Evolutionary conservation across 305 asterid genomes (phyloP).

Genomic region (Petunia hybrid): DNA sequence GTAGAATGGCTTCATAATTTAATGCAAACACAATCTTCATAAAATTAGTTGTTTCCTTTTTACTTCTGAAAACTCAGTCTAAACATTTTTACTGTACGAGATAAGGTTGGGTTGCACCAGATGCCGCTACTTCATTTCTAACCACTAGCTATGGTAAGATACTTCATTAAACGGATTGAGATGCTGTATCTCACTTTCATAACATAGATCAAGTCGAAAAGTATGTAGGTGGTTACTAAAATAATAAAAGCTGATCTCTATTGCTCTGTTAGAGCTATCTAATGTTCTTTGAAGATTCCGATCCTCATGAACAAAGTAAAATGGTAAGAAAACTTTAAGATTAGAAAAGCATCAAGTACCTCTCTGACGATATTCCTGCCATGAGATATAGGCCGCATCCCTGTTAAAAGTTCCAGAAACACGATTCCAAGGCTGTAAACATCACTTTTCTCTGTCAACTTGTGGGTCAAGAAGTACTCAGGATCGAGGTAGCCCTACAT

Average conservation of each 20-base stretch:
- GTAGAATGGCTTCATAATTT: too few relatives aligned
- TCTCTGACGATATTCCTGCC: conserved; percentile 89
- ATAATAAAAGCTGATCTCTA: background rate
- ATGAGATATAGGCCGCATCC: conserved; percentile 75
- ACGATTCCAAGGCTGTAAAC: conserved; percentile 96
- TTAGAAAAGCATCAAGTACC: conserved; percentile 43
- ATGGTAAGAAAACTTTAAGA: background rate
- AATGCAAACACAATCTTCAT: too few relatives aligned
- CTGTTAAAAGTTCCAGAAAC: conserved; percentile 78
- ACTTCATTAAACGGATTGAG: background rate
- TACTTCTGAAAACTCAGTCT: background rate
- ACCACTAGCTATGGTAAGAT: background rate
- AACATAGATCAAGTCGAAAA: background rate
- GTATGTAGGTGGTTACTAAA: background rate
- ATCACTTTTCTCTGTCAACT: conserved; percentile 93
- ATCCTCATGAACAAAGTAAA: conserved; percentile 9
- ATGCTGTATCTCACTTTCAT: background rate
- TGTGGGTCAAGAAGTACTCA: conserved; percentile 83
- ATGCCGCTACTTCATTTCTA: background rate
- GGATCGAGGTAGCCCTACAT: conserved; percentile 91
- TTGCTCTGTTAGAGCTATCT: background rate
- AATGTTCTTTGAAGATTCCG: background rate
- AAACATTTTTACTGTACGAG: conserved; percentile 1
- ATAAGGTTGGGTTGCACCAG: background rate
- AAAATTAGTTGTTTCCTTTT: too few relatives aligned